phyloP scores from a whole-genome alignment of 495 filamentous ascomycete genomes.

The Daldinia childiae region DNA sequence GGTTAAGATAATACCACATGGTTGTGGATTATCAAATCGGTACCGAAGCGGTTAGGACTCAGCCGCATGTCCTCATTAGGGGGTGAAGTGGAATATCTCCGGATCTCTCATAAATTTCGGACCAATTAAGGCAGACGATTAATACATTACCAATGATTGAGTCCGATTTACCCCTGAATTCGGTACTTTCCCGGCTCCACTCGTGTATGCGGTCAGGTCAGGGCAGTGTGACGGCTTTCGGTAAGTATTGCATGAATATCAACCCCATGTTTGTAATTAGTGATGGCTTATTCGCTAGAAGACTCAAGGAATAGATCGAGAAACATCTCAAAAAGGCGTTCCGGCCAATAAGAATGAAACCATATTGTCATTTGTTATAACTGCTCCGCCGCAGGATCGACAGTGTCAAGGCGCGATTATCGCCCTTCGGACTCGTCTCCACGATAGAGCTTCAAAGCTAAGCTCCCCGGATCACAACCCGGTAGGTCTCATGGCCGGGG shows the following conservation, averaged over 20 bases:
- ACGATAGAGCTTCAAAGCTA: neutral
- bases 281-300: neutral
- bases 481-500: neutral
- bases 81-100: neutral
- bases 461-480: neutral
- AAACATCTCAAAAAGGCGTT: neutral
- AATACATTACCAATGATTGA: too few species aligned
- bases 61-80: neutral
- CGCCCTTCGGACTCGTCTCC: neutral
- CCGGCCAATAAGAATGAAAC: neutral
- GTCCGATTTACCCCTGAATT: neutral
- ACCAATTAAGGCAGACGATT: too few species aligned
- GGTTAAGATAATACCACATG: neutral
- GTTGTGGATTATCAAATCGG: neutral
- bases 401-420: neutral
- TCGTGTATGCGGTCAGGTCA: neutral
- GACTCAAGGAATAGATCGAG: neutral
- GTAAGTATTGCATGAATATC: neutral
- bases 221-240: neutral
- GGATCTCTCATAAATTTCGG: neutral
- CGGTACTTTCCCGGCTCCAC: neutral
- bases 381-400: neutral
- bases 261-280: neutral
- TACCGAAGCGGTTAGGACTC: neutral
- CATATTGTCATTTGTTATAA: neutral